Conservation (phyloP, 2,329 filamentous ascomycete species). For the Saccharata proteae region DNA sequence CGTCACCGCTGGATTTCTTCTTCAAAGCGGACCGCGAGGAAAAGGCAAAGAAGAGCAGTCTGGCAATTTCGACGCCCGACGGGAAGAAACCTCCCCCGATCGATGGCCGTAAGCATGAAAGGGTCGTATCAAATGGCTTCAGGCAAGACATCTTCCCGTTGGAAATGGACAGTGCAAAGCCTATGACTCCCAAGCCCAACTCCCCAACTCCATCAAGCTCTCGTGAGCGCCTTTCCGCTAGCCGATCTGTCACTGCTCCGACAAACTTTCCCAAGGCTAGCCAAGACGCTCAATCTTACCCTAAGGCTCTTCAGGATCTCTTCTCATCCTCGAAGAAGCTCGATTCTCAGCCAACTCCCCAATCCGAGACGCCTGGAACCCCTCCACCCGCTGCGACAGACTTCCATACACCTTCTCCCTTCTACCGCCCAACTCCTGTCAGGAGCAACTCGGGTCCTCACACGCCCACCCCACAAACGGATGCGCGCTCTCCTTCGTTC, state of each 20-base stretch:
- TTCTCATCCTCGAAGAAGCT: conserved; percentile 22
- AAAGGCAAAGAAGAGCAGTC: conserved; percentile 48
- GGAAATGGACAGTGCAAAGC: conserved; percentile 46
- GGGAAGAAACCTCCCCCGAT: conserved; percentile 15
- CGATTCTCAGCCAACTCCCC: neutral
- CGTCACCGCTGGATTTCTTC: conserved; percentile 79
- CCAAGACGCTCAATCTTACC: conserved; percentile 29
- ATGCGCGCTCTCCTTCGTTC: conserved; percentile 18
- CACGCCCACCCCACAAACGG: conserved; percentile 17
- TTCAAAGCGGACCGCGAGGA: conserved; percentile 80
- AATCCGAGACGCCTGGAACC: conserved; percentile 5
- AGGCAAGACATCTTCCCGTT: conserved; percentile 50
- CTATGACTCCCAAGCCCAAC: conserved; percentile 5
- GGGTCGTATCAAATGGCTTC: conserved; percentile 31
- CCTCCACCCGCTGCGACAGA: conserved; percentile 3
- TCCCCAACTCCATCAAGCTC: conserved; percentile 2
- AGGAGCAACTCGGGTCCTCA: conserved; percentile 21
- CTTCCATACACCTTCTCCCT: conserved; percentile 28
- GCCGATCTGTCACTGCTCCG: conserved; percentile 26
- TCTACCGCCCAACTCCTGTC: conserved; percentile 21
- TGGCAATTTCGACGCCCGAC: conserved; percentile 13
- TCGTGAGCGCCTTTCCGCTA: conserved; percentile 26
- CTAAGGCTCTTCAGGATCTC: conserved; percentile 33
- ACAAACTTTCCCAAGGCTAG: conserved; percentile 4
- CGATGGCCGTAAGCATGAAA: conserved; percentile 16